These are phyloP conservation scores for Wickerhamomyces bovis DNA, from an alignment of 805 yeast genomes.

Conservation along the genomic window DNA sequence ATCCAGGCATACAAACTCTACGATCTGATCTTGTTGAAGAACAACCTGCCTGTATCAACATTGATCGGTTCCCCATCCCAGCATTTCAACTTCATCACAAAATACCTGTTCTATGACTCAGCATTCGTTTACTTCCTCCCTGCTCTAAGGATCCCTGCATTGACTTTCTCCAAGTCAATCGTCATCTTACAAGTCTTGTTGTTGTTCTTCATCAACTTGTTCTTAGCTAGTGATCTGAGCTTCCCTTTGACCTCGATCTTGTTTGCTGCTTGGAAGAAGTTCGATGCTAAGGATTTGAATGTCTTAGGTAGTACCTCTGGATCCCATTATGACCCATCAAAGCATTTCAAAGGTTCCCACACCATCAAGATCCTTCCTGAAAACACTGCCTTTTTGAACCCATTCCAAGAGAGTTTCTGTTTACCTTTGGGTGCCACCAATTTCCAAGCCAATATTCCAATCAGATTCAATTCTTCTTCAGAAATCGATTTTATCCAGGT, in stretches of 20 bases:
- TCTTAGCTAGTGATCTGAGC: constrained; percentile 46
- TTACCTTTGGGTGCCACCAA: constrained; percentile 32
- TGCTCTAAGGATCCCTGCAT: constrained; percentile 65
- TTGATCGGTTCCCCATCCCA: constrained; percentile 36
- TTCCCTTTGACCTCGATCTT: constrained; percentile 38
- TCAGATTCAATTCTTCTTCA: constrained; percentile 74
- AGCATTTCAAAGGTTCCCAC: constrained; percentile 78
- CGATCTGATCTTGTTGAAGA: constrained; percentile 57
- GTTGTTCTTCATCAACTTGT: constrained; percentile 44
- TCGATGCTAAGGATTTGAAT: constrained; percentile 44
- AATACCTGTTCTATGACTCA: constrained; percentile 72
- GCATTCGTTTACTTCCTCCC: constrained; percentile 67
- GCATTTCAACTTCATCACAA: constrained; percentile 55
- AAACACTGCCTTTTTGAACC: constrained; percentile 79
- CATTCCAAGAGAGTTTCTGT: constrained; percentile 63
- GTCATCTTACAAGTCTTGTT: constrained; percentile 43
- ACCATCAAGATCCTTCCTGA: constrained; percentile 88
- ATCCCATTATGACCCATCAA: constrained; percentile 21
- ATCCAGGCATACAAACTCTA: constrained; percentile 86
- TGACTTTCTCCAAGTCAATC: constrained; percentile 55
- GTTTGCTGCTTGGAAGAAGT: constrained; percentile 38
- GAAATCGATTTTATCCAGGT: constrained; percentile 65
- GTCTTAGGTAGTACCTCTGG: constrained; percentile 41
- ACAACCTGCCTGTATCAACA: constrained; percentile 30
- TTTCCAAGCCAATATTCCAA: constrained; percentile 48